These are phyloP conservation scores for Yamadazyma sp. DNA, from an alignment of 1,139 yeast species.

Conservation along the genomic window DNA sequence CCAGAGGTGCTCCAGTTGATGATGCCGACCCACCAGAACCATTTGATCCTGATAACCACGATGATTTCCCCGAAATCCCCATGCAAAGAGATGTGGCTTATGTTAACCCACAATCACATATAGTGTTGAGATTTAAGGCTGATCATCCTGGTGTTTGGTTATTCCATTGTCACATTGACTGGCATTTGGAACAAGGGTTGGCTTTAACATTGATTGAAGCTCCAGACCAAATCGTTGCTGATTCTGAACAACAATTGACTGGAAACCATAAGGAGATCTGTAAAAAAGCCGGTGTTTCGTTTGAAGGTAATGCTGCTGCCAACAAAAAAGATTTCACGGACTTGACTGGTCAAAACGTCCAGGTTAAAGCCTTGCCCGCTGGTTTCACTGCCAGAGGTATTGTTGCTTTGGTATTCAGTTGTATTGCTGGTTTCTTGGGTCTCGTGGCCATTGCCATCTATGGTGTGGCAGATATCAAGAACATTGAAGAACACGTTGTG, in stretches of 20 bases:
- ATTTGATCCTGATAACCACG: conserved; percentile 48
- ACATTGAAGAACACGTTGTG: conserved; percentile 58
- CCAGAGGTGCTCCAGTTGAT: conserved; percentile 52
- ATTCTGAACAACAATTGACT: conserved; percentile 35
- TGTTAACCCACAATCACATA: conserved; percentile 63
- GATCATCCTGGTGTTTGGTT: conserved; percentile 91
- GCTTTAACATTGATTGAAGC: conserved; percentile 74
- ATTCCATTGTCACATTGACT: conserved; percentile 93
- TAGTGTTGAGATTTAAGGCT: conserved; percentile 68
- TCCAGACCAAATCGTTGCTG: conserved; percentile 53
- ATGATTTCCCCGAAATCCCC: conserved; percentile 61
- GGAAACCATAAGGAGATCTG: conserved; percentile 52
- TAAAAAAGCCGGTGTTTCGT: conserved; percentile 39
- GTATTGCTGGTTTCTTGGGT: conserved; percentile 60
- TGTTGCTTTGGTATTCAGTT: conserved; percentile 58
- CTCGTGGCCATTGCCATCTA: conserved; percentile 53
- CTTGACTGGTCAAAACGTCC: conserved; percentile 56
- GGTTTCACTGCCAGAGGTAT: conserved; percentile 73
- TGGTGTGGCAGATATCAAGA: conserved; percentile 66
- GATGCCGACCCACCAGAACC: conserved; percentile 55
- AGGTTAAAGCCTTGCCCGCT: conserved; percentile 55
- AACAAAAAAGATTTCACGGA: conserved; percentile 51
- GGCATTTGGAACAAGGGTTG: conserved; percentile 91
- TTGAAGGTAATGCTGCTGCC: conserved; percentile 73
- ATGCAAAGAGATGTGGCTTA: conserved; percentile 64